Conservation (phyloP, 805 yeast species). For the Yueomyces sp. region DNA sequence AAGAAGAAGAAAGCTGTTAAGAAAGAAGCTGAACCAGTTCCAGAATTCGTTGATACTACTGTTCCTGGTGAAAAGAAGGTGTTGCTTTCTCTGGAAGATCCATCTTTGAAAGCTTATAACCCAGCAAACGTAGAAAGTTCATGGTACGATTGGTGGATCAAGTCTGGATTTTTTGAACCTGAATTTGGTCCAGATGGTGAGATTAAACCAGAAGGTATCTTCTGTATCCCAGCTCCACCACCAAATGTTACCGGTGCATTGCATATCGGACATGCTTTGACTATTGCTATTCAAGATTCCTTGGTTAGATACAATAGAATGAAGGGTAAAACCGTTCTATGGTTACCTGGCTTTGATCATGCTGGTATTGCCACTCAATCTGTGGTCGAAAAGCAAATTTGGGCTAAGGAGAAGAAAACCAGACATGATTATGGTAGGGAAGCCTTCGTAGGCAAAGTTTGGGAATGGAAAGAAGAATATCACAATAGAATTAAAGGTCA, state of each 20-base stretch:
- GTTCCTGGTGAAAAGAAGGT: conserved; percentile 83
- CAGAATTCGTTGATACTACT: conserved; percentile 80
- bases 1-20: conserved; percentile 41
- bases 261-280: conserved; percentile 96
- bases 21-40: conserved; percentile 54
- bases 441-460: conserved; percentile 70
- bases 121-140: conserved; percentile 90
- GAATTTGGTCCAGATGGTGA: conserved; percentile 65
- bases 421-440: conserved; percentile 96
- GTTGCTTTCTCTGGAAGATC: conserved; percentile 77
- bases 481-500: conserved; percentile 77
- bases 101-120: conserved; percentile 85
- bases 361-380: conserved; percentile 99
- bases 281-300: conserved; percentile 88
- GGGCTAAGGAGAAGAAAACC: conserved; percentile 78
- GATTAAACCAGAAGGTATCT: conserved; percentile 67
- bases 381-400: conserved; percentile 89
- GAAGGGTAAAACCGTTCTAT: conserved; percentile 90
- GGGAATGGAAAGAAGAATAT: conserved; percentile 98
- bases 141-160: conserved; percentile 97
- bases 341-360: conserved; percentile 94
- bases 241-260: conserved; percentile 98
- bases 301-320: conserved; percentile 89
- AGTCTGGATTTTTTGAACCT: conserved; percentile 80
- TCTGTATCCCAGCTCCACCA: conserved; percentile 96